Conservation (phyloP, 345 rosid species). For the Moricandia arvensis region DNA sequence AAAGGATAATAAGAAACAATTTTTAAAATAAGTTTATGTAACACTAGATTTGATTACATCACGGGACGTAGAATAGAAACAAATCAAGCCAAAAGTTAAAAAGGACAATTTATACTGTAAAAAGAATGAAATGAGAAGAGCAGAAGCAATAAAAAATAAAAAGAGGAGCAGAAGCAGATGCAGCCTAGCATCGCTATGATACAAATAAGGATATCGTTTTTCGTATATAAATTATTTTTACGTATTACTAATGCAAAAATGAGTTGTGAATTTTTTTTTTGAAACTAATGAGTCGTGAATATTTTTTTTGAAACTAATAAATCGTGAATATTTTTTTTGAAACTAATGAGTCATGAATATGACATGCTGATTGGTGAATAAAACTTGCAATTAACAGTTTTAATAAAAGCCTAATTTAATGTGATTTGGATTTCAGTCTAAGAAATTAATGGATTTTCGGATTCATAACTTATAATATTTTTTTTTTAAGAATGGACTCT, state of each 20-base stretch:
- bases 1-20: not conserved
- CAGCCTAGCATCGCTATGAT: not conserved
- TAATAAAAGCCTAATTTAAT: not conserved
- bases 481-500: too few relatives aligned
- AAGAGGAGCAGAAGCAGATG: too few relatives aligned
- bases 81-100: slow-evolving; percentile 6
- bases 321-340: too few relatives aligned
- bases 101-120: too few relatives aligned
- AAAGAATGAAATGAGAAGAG: not conserved
- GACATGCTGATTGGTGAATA: not conserved
- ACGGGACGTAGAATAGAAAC: slow-evolving; percentile 7
- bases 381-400: not conserved
- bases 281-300: too few relatives aligned
- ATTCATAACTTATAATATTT: too few relatives aligned
- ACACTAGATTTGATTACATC: slow-evolving; percentile 23
- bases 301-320: too few relatives aligned
- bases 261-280: too few relatives aligned
- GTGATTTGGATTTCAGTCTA: too few relatives aligned
- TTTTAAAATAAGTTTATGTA: not conserved
- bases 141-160: too few relatives aligned
- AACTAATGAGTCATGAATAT: too few relatives aligned
- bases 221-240: not conserved
- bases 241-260: not conserved
- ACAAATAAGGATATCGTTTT: not conserved
- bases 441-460: too few relatives aligned